Evolutionary conservation across 768 basidiomycete genomes (phyloP).

Genomic region (Tylopilus intermedius): DNA sequence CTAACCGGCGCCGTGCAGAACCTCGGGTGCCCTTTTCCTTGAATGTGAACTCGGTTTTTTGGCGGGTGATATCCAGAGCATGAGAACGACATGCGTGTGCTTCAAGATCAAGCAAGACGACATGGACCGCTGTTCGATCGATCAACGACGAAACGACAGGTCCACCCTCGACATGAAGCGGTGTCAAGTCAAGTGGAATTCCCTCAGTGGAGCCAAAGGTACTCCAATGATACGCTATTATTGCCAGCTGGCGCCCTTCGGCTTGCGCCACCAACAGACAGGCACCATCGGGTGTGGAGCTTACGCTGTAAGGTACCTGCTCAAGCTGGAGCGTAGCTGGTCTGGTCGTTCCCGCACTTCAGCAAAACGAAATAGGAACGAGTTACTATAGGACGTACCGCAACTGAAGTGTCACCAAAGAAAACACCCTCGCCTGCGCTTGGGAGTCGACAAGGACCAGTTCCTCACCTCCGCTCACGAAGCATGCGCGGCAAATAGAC

Average conservation of each 20-base stretch:
- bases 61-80: conserved; percentile 30
- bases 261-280: conserved; percentile 40
- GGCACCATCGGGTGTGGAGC: conserved; percentile 53
- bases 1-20: conserved; percentile 1
- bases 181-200: conserved; percentile 33
- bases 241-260: conserved; percentile 3
- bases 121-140: conserved; percentile 38
- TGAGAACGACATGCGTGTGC: conserved; percentile 36
- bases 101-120: conserved; percentile 37
- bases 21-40: conserved; percentile 18
- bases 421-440: conserved; percentile 46
- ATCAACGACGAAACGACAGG: conserved; percentile 43
- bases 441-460: conserved; percentile 44
- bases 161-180: conserved; percentile 16
- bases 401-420: conserved; percentile 44
- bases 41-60: background rate
- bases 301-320: conserved; percentile 25
- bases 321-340: conserved; percentile 42
- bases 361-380: background rate
- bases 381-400: background rate
- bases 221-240: conserved; percentile 50
- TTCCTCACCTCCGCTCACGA: conserved; percentile 50
- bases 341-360: conserved; percentile 22
- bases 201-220: conserved; percentile 52
- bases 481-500: conserved; percentile 35